phyloP scores from a whole-genome alignment of 495 filamentous ascomycete genomes.

The Barbatosphaeria neglecta region DNA sequence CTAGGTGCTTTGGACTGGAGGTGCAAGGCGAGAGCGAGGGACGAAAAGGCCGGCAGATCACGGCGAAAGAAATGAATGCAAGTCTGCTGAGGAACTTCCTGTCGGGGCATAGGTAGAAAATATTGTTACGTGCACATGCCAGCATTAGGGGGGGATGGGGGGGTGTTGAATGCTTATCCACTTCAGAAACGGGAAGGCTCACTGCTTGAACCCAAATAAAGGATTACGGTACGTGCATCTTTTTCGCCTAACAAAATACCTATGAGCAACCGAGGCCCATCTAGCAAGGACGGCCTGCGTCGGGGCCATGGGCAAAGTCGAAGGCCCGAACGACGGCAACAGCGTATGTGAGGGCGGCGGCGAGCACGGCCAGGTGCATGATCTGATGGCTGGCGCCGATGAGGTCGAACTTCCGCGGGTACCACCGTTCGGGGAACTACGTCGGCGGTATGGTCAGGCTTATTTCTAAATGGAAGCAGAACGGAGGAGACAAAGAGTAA shows the following conservation, averaged over 20 bases:
- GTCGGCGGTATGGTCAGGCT: neutral
- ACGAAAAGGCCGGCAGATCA: no score
- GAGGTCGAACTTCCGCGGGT: constrained; percentile 33
- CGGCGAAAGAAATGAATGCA: neutral
- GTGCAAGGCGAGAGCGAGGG: no score
- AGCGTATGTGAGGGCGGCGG: constrained; percentile 33
- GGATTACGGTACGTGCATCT: no score
- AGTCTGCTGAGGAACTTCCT: neutral
- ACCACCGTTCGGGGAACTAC: constrained; percentile 37
- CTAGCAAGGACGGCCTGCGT: no score
- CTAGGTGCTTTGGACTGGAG: no score
- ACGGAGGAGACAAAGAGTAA: neutral
- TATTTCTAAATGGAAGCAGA: neutral
- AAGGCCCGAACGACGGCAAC: constrained; percentile 33
- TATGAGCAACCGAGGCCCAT: no score
- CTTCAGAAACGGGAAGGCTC: no score
- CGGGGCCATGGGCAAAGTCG: constrained; percentile 26
- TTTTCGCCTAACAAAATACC: no score
- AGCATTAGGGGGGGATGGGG: no score
- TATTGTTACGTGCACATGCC: no score
- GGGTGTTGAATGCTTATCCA: no score
- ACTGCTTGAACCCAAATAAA: no score
- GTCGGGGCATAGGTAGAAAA: neutral
- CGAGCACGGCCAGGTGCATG: constrained; percentile 37
- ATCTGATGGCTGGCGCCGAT: constrained; percentile 41